These are phyloP conservation scores for Sugiyamaella novakii DNA, from an alignment of 1,139 yeast species.

Conservation along the genomic window DNA sequence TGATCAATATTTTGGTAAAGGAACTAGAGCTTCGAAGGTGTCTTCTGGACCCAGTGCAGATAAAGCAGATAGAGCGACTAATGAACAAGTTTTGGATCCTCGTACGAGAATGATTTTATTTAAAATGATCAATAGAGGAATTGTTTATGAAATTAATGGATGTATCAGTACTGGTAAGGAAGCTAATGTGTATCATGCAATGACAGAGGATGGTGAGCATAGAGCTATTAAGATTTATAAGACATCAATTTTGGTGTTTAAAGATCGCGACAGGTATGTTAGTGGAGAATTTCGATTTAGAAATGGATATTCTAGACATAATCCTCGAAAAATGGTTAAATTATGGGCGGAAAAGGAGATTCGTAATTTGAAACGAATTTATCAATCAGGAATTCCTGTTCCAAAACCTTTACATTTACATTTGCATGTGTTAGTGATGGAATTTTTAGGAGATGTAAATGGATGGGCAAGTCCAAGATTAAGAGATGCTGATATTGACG, in stretches of 20 bases:
- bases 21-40: slow-evolving; percentile 39
- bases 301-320: slow-evolving; percentile 78
- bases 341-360: slow-evolving; percentile 99
- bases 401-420: slow-evolving; percentile 90
- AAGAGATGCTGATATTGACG: slow-evolving; percentile 62
- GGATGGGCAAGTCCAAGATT: slow-evolving; percentile 88
- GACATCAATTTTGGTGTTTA: slow-evolving; percentile 92
- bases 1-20: slow-evolving; percentile 36
- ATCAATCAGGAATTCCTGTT: slow-evolving; percentile 78
- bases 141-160: slow-evolving; percentile 84
- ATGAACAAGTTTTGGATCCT: slow-evolving; percentile 95
- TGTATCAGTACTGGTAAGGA: slow-evolving; percentile 97
- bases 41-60: slow-evolving; percentile 49
- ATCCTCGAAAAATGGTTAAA: slow-evolving; percentile 96
- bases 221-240: slow-evolving; percentile 92
- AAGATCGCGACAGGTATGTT: slow-evolving; percentile 93
- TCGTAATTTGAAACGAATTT: slow-evolving; percentile 81
- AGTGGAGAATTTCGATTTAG: slow-evolving; percentile 95
- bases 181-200: slow-evolving; percentile 95
- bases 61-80: slow-evolving; percentile 92
- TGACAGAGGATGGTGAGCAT: slow-evolving; percentile 58
- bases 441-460: slow-evolving; percentile 68
- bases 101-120: slow-evolving; percentile 82
- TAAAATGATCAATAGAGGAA: slow-evolving; percentile 79
- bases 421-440: slow-evolving; percentile 94